Conservation (phyloP, 1,139 yeast species). For the Zhuliangozyma blackwelliae region DNA sequence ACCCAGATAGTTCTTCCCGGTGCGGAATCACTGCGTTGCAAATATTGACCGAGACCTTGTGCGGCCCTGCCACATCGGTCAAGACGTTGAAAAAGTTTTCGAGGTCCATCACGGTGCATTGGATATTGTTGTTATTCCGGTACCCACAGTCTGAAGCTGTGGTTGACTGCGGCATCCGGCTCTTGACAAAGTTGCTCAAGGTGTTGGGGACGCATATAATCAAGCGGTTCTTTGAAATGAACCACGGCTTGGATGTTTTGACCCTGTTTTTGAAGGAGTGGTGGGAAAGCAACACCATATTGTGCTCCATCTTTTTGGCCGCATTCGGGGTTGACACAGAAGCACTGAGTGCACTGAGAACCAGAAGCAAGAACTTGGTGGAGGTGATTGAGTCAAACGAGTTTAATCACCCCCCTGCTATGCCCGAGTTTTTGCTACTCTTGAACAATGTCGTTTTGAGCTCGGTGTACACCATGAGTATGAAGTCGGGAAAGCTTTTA, state of each 20-base stretch:
- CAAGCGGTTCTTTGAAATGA: conserved; percentile 45
- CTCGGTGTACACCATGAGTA: conserved; percentile 29
- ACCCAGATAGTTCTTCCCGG: conserved; percentile 22
- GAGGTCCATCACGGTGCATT: conserved; percentile 57
- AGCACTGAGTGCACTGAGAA: conserved; percentile 1
- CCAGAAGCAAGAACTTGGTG: conserved; percentile 5
- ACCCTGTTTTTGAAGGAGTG: conserved; percentile 40
- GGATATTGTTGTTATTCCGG: conserved; percentile 57
- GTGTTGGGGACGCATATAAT: conserved; percentile 46
- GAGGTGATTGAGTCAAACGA: conserved; percentile 9
- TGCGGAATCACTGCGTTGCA: conserved; percentile 28
- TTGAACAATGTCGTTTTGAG: conserved; percentile 38
- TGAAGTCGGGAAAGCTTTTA: conserved; percentile 33
- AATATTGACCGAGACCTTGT: conserved; percentile 26
- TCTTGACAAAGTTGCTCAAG: conserved; percentile 47
- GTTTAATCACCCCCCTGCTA: conserved; percentile 18
- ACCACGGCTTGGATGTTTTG: conserved; percentile 53
- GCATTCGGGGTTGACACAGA: conserved; percentile 35
- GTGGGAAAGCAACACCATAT: conserved; percentile 42
- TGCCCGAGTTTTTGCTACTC: conserved; percentile 38
- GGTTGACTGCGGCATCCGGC: conserved; percentile 43
- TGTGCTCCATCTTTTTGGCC: conserved; percentile 32
- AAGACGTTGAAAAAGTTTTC: conserved; percentile 46
- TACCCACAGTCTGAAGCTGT: conserved; percentile 31
- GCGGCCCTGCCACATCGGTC: conserved; percentile 29